Percentiles rank a stretch among this genome's conserved stretches.
phyloP scores from a whole-genome alignment of 805 yeast species.

The Suhomyces kilbournensis region DNA sequence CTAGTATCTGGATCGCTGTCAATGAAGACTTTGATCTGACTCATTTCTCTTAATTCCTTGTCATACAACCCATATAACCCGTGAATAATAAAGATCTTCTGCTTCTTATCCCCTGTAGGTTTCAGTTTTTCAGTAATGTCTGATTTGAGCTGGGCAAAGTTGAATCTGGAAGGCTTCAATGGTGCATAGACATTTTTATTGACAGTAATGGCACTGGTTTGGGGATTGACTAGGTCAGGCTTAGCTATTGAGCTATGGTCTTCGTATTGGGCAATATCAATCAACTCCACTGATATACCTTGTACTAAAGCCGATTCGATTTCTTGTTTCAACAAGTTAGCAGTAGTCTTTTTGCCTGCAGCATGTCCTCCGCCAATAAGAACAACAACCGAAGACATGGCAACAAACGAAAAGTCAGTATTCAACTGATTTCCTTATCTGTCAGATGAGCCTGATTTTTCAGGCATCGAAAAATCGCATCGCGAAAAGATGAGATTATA shows the following conservation, averaged over 20 bases:
- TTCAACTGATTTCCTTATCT: background rate
- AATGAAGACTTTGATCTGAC: slow-evolving; percentile 68
- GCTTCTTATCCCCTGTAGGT: slow-evolving; percentile 19
- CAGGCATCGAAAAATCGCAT: background rate
- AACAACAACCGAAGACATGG: slow-evolving; percentile 28
- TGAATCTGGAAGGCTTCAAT: slow-evolving; percentile 42
- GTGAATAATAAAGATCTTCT: slow-evolving; percentile 47
- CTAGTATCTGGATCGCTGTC: slow-evolving; percentile 86
- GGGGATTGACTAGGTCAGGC: slow-evolving; percentile 11
- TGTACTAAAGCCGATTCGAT: slow-evolving; percentile 5
- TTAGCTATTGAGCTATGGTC: slow-evolving; percentile 6
- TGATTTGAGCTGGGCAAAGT: slow-evolving; percentile 28
- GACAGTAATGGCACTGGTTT: slow-evolving; percentile 29
- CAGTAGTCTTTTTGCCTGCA: slow-evolving; percentile 48
- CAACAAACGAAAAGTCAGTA: background rate
- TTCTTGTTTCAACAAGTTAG: slow-evolving; percentile 33
- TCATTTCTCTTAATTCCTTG: slow-evolving; percentile 48
- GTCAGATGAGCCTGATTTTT: background rate
- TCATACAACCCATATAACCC: slow-evolving; percentile 83
- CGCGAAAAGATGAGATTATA: background rate
- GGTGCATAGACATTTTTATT: slow-evolving; percentile 20
- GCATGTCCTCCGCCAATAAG: slow-evolving; percentile 64
- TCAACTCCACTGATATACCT: slow-evolving; percentile 22
- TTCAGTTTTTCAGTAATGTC: slow-evolving; percentile 11
- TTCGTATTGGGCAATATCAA: slow-evolving; percentile 47